A percentile compares a stretch with the other conserved stretches of the same genome.
Conservation (phyloP, 257 asterid species). For the Lavandula angustifolia region DNA sequence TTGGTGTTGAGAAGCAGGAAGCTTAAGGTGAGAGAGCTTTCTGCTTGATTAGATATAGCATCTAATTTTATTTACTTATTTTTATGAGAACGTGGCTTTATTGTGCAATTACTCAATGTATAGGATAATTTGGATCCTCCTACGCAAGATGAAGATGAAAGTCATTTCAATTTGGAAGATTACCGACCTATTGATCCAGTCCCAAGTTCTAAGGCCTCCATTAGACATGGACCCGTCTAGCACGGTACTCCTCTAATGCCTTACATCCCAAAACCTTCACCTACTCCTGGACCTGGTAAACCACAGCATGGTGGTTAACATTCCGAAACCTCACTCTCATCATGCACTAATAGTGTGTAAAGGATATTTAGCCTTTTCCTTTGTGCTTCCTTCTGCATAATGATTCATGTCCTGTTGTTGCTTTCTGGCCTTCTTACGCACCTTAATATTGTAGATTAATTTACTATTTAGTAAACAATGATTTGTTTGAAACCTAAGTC, state of each 20-base stretch:
- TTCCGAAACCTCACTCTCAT: background rate
- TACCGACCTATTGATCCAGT: slow-evolving; percentile 76
- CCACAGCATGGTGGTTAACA: slow-evolving; percentile 35
- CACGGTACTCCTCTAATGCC: slow-evolving; percentile 90
- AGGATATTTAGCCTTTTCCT: slow-evolving; percentile 14
- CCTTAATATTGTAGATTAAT: background rate
- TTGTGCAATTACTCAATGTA: slow-evolving; percentile 1
- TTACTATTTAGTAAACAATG: background rate
- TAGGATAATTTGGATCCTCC: slow-evolving; percentile 37
- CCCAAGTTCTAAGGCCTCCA: slow-evolving; percentile 70
- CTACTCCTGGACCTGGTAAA: slow-evolving; percentile 45
- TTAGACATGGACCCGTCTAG: slow-evolving; percentile 75
- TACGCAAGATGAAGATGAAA: slow-evolving; percentile 19
- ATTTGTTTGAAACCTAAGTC: background rate
- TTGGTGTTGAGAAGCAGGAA: slow-evolving; percentile 44
- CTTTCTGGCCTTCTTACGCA: background rate
- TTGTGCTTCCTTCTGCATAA: slow-evolving; percentile 24
- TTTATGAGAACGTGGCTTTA: background rate
- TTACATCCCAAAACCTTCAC: slow-evolving; percentile 71
- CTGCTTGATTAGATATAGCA: background rate
- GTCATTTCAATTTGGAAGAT: slow-evolving; percentile 50
- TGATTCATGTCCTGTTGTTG: background rate
- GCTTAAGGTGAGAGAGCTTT: slow-evolving; percentile 47
- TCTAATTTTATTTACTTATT: background rate
- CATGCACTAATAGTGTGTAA: slow-evolving; percentile 22